Percentiles rank a stretch among this genome's conserved stretches.
Conservation (phyloP, 2,329 filamentous ascomycete genomes). For the Alternaria gaisen region DNA sequence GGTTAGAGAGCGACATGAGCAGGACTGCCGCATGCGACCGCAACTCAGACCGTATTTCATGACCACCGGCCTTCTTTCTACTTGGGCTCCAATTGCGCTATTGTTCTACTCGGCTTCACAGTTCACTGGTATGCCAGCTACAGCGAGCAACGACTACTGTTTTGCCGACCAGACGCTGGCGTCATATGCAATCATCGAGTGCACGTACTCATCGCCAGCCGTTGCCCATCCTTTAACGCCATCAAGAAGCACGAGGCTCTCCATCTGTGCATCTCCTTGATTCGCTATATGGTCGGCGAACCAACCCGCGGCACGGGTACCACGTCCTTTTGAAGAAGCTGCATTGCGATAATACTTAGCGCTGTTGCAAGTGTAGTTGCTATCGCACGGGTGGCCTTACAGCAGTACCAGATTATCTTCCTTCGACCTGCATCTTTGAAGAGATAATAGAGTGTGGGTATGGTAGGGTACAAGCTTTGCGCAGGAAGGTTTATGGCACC, state of each 20-base stretch:
- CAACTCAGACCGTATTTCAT: background rate
- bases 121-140: background rate
- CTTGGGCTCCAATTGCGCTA: background rate
- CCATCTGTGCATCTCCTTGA: slow-evolving; percentile 52
- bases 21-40: background rate
- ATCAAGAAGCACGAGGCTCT: slow-evolving; percentile 61
- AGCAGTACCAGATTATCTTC: slow-evolving; percentile 65
- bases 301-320: slow-evolving; percentile 64
- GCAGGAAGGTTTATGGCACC: slow-evolving; percentile 67
- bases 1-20: background rate
- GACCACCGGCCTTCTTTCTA: background rate
- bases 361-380: background rate
- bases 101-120: background rate
- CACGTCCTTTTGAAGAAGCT: slow-evolving; percentile 66
- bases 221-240: slow-evolving; percentile 66
- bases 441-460: slow-evolving; percentile 59
- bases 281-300: slow-evolving; percentile 62
- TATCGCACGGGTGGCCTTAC: slow-evolving; percentile 44
- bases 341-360: background rate
- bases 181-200: slow-evolving; percentile 62
- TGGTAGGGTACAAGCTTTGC: slow-evolving; percentile 63
- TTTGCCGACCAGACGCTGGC: background rate
- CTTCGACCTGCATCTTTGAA: slow-evolving; percentile 61
- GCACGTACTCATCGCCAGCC: slow-evolving; percentile 58
- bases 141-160: background rate